A percentile compares a stretch with the other conserved stretches of the same genome.
phyloP scores from a whole-genome alignment of 352 stramenopile genomes.

The Thraustotheca clavata region DNA sequence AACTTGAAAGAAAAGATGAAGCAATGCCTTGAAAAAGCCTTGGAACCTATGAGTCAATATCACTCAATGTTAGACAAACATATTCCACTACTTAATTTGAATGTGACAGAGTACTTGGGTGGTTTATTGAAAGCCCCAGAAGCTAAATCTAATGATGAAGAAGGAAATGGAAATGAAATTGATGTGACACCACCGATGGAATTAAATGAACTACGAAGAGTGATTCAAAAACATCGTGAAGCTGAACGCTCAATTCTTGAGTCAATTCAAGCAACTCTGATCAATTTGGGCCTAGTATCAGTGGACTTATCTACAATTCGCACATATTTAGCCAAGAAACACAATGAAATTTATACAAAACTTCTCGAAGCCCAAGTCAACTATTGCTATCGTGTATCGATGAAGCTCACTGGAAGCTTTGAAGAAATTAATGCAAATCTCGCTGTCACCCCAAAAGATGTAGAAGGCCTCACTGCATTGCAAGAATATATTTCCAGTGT shows the following conservation, averaged over 20 bases:
- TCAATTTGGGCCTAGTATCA: conserved; percentile 71
- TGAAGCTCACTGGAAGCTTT: conserved; percentile 71
- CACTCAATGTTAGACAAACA: conserved; percentile 75
- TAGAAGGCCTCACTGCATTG: conserved; percentile 84
- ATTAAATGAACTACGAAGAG: conserved; percentile 55
- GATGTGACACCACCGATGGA: conserved; percentile 57
- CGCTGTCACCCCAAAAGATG: conserved; percentile 76
- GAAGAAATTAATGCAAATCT: conserved; percentile 81
- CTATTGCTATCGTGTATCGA: conserved; percentile 58
- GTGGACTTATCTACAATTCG: conserved; percentile 78
- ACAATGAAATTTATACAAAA: conserved; percentile 62
- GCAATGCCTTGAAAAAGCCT: conserved; percentile 34
- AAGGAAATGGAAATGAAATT: conserved; percentile 26
- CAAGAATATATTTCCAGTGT: conserved; percentile 82
- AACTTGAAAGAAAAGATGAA: conserved; percentile 44
- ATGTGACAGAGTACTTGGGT: conserved; percentile 72
- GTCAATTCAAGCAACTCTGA: conserved; percentile 44
- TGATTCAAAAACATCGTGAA: conserved; percentile 52
- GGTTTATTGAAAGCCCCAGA: conserved; percentile 27
- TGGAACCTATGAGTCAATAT: conserved; percentile 65
- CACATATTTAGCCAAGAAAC: conserved; percentile 62
- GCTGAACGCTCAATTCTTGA: conserved; percentile 64
- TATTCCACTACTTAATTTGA: conserved; percentile 84
- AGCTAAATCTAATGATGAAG: conserved; percentile 23
- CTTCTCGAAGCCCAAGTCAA: conserved; percentile 57